phyloP scores from a whole-genome alignment of 345 rosid genomes.

The Punica granatum region DNA sequence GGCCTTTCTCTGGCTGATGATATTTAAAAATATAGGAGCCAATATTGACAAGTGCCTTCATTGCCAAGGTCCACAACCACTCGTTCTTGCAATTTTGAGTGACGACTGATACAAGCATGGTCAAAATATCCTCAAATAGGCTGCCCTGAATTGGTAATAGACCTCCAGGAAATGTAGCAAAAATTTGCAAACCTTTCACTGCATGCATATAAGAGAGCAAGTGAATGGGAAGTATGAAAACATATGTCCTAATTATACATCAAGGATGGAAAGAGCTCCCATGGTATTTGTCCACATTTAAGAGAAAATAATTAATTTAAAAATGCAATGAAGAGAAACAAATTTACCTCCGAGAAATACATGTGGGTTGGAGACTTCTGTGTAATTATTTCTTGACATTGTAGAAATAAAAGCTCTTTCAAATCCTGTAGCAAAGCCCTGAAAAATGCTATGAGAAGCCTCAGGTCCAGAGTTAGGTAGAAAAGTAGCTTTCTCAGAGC shows the following conservation, averaged over 20 bases:
- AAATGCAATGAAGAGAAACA: background rate
- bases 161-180: conserved; percentile 54
- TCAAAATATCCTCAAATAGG: conserved; percentile 58
- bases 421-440: conserved; percentile 40
- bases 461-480: conserved; percentile 26
- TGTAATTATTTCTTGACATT: conserved; percentile 20
- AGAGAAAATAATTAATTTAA: too few relatives aligned
- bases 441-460: conserved; percentile 42
- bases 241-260: background rate
- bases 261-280: background rate
- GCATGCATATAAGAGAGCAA: conserved; percentile 21
- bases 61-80: conserved; percentile 51
- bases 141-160: conserved; percentile 37
- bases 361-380: conserved; percentile 25
- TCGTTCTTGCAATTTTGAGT: conserved; percentile 32
- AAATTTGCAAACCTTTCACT: conserved; percentile 80
- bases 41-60: conserved; percentile 63
- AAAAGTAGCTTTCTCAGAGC: conserved; percentile 18
- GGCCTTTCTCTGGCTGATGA: conserved; percentile 45
- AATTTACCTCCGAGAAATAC: conserved; percentile 64
- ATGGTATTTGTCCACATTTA: background rate
- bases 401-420: conserved; percentile 37
- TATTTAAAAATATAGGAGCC: conserved; percentile 51
- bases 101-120: conserved; percentile 43
- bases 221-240: background rate